These are phyloP conservation scores for Pythium oligandrum DNA, from an alignment of 352 stramenopile species.

Conservation along the genomic window DNA sequence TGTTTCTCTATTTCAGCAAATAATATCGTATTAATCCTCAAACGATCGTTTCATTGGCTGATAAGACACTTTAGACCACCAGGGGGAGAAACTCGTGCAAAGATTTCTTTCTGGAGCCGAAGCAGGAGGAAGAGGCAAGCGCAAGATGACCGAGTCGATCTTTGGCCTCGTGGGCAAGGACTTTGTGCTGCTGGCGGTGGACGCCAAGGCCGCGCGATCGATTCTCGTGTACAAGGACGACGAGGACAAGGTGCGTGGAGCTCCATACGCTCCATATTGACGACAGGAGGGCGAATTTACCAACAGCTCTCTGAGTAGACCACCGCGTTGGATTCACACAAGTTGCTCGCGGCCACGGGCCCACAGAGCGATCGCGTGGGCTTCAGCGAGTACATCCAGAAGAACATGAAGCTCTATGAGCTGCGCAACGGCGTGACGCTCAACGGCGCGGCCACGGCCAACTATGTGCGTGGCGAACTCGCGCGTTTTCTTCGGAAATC, in stretches of 20 bases:
- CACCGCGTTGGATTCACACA: constrained; percentile 75
- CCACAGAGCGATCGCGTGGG: constrained; percentile 77
- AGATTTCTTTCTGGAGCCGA: constrained; percentile 18
- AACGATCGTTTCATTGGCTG: no score
- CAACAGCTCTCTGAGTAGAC: constrained; percentile 31
- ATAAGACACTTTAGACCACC: no score
- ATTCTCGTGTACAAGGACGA: constrained; percentile 93
- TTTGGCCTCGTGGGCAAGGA: constrained; percentile 89
- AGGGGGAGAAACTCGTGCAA: not conserved
- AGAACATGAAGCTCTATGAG: constrained; percentile 91
- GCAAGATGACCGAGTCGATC: constrained; percentile 71
- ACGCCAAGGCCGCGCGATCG: constrained; percentile 87
- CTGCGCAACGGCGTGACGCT: constrained; percentile 84
- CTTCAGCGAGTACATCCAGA: constrained; percentile 87
- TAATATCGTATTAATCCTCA: no score
- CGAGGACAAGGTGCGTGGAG: constrained; percentile 82
- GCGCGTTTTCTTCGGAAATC: constrained; percentile 76
- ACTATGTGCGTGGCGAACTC: constrained; percentile 80
- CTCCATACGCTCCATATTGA: constrained; percentile 1
- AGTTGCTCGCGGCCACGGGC: constrained; percentile 71
- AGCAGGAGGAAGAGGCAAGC: constrained; percentile 16
- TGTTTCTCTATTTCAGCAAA: no score
- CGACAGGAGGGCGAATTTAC: constrained; percentile 2
- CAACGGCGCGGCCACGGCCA: constrained; percentile 72
- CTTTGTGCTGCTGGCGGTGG: constrained; percentile 89